Evolutionary conservation across 2,329 filamentous ascomycete species (phyloP), one percentile per base, ranked within the genome.

Genomic region (Trichoderma asperellum): DNA sequence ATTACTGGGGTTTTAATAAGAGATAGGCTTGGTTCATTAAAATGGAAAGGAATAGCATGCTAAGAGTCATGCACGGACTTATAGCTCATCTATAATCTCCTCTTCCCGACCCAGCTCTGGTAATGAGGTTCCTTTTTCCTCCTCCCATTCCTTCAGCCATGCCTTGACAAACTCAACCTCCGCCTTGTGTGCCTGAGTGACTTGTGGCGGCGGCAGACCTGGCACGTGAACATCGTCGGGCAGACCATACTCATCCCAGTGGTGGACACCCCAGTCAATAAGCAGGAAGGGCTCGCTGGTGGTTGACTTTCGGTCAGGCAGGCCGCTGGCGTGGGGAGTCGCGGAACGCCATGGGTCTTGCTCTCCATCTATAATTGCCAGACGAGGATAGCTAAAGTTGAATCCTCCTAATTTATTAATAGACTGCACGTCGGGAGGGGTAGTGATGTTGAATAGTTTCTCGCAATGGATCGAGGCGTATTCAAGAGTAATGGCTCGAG

Each of bases 341-440:
- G 91, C 91, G 0, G 88, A 87, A 21, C 90, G 86, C 93, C 93
- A 97, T 0, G 93, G 92, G 76, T 96, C 93, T 68, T 88, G 87
- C 71, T 92, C 87, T 34, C 93, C 93, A 71, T 94, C 92, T 49
- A 97, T 83, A 59, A 92, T 72, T 2, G 93, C 93, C 0, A 97
- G 86, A 1, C 93, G 89, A 0, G 90, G 87, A 76, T 93, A 94
- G 57, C 86, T 86, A 73, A 96, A 90, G 76, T 87, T 81, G 78
- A 89, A 92, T 14, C 89, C 91, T 53, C 93, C 93, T 72, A 91
- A 90, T 75, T 90, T 89, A 83, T 96, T 96, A 78, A 96, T 88
- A 0, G 83, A 82, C 1, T 88, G 84, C 0, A 90, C 80, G 63
- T 94, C 83, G 0, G 93, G 86, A 0, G 86, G 86, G 0, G 81